These are phyloP conservation scores for Tetrastigma voinierianum DNA, from an alignment of 164 flowering plant species.

Conservation along the genomic window DNA sequence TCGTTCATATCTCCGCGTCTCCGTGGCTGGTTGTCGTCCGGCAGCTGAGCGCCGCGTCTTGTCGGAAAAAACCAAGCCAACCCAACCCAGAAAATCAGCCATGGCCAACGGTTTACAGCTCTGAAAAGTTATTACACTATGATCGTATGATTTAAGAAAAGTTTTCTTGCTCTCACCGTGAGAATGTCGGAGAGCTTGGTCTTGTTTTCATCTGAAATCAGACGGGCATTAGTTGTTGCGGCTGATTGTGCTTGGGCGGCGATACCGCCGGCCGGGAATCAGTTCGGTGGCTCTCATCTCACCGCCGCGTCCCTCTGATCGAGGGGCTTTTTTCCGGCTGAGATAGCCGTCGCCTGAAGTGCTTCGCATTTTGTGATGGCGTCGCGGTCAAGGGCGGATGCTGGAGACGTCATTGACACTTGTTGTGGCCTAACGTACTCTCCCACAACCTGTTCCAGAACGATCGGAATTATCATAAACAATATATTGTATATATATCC, in stretches of 20 bases:
- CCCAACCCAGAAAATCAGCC: background rate
- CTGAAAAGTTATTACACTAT: no score
- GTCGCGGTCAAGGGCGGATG: conserved; percentile 3
- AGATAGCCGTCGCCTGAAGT: conserved; percentile 33
- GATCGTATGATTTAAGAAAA: background rate
- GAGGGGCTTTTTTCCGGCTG: conserved; percentile 44
- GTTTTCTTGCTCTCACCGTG: conserved; percentile 19
- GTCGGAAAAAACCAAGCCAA: background rate
- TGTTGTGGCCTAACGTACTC: conserved; percentile 13
- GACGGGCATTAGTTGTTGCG: conserved; percentile 25
- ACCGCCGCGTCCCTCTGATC: conserved; percentile 54
- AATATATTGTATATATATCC: no score
- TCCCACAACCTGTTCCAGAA: conserved; percentile 17
- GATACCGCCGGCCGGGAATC: conserved; percentile 49
- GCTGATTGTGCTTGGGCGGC: conserved; percentile 52
- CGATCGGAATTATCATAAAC: no score
- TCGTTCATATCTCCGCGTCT: conserved; percentile 56
- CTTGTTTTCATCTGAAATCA: conserved; percentile 23
- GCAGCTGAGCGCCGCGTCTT: conserved; percentile 41
- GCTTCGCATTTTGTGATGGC: conserved; percentile 52
- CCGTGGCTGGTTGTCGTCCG: conserved; percentile 40
- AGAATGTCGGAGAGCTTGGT: conserved; percentile 38
- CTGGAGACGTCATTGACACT: conserved; percentile 6
- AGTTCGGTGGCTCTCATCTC: conserved; percentile 39
- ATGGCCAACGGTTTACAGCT: no score